Conservation (phyloP, 1,284 basidiomycete species). For the Fomes fomentarius region DNA sequence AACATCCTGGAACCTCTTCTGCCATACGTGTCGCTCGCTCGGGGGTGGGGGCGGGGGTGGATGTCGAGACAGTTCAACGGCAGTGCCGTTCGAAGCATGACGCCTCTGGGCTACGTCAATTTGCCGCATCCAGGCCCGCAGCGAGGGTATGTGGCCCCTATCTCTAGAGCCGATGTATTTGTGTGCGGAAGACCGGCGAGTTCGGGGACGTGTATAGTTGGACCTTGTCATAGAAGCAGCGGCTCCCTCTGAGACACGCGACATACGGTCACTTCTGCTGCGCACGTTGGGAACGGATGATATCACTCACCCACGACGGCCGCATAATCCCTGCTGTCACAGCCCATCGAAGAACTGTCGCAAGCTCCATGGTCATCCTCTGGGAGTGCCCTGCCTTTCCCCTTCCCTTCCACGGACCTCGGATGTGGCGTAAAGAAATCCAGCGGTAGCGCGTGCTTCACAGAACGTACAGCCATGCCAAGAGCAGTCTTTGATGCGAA, state of each 20-base stretch:
- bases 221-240: constrained; percentile 11
- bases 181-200: constrained; percentile 27
- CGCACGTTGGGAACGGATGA: constrained; percentile 2
- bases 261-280: constrained; percentile 3
- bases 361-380: constrained; percentile 31
- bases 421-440: constrained; percentile 61
- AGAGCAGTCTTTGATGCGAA: constrained; percentile 25
- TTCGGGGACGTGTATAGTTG: constrained; percentile 21
- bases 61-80: constrained; percentile 4
- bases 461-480: constrained; percentile 28
- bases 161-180: constrained; percentile 21
- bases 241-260: constrained; percentile 7
- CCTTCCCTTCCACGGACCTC: constrained; percentile 51
- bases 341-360: constrained; percentile 7
- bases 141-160: constrained; percentile 22
- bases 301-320: constrained; percentile 12
- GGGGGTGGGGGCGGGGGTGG: neutral
- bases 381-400: constrained; percentile 50
- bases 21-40: constrained; percentile 3
- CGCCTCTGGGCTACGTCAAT: constrained; percentile 28
- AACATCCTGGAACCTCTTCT: constrained; percentile 13
- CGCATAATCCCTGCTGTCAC: neutral
- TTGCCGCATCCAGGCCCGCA: constrained; percentile 22
- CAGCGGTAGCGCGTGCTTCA: constrained; percentile 36
- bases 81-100: constrained; percentile 28